Percentiles rank a stretch among this genome's conserved stretches.
Evolutionary conservation across 768 basidiomycete genomes (phyloP).

Genomic region (Auriculariales sp.): DNA sequence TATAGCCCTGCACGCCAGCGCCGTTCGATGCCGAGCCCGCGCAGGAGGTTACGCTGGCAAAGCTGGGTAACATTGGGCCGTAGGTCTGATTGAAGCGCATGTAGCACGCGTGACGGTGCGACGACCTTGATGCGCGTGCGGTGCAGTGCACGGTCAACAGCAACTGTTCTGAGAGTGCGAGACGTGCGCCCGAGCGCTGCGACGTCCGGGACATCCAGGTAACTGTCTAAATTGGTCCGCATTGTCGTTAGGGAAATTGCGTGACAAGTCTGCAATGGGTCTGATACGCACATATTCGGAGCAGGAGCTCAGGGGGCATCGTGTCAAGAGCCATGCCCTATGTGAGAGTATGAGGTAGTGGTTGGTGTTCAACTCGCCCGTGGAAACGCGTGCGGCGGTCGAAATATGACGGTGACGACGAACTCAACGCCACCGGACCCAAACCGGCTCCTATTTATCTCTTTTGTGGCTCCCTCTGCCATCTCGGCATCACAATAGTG

Average conservation of each 20-base stretch:
- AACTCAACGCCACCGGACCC: no score
- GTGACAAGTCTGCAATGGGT: constrained; percentile 11
- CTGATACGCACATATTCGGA: constrained; percentile 34
- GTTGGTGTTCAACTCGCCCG: no score
- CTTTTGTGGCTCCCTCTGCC: no score
- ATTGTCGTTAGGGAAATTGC: background rate
- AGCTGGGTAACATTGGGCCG: constrained; percentile 55
- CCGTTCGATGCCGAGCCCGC: constrained; percentile 50
- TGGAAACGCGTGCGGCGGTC: no score
- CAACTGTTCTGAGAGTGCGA: constrained; percentile 32
- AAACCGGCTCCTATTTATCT: no score
- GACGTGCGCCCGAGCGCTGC: constrained; percentile 33
- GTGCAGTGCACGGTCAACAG: constrained; percentile 51
- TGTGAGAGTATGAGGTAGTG: no score
- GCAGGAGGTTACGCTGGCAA: constrained; percentile 54
- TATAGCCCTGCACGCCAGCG: constrained; percentile 54
- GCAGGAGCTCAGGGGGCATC: constrained; percentile 40
- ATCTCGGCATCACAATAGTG: no score
- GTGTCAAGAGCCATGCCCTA: background rate
- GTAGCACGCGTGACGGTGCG: constrained; percentile 51
- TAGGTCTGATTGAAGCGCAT: constrained; percentile 47
- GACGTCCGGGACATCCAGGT: constrained; percentile 61
- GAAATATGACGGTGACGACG: no score
- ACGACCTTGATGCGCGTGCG: constrained; percentile 43
- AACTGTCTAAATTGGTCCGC: constrained; percentile 35